Evolutionary conservation across 225 moss, liverwort and hornwort genomes (phyloP).

Genomic region (Pseudisothecium myosuroides): DNA sequence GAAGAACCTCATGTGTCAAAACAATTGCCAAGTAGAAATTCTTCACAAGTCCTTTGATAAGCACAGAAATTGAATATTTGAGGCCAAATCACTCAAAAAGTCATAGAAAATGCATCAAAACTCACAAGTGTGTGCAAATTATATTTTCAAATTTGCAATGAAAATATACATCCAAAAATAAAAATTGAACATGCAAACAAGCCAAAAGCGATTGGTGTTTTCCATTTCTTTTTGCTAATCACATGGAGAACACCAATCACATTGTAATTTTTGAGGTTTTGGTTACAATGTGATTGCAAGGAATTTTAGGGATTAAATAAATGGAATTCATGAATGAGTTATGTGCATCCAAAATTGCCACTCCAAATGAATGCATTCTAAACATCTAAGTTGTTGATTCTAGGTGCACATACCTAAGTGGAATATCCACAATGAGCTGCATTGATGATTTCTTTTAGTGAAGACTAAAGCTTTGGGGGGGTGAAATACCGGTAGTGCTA

Average conservation of each 20-base stretch:
- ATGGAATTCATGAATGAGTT: not conserved
- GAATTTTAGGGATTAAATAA: not conserved
- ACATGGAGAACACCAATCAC: no score
- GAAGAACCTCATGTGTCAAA: not conserved
- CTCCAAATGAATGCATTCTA: not conserved
- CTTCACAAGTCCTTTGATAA: not conserved
- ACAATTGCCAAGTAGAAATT: fast-evolving
- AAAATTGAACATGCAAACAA: fast-evolving
- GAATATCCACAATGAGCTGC: not conserved
- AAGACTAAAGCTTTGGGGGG: no score
- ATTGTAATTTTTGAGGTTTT: no score
- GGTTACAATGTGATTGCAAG: not conserved
- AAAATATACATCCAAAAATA: not conserved
- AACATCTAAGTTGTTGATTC: fast-evolving
- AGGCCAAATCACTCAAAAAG: not conserved
- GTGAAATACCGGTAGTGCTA: no score
- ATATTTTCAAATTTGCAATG: fast-evolving
- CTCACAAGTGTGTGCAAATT: fast-evolving
- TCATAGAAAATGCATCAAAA: not conserved
- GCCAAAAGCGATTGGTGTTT: no score
- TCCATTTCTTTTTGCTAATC: no score
- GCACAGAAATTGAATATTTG: no score
- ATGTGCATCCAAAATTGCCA: fast-evolving
- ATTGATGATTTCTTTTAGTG: not conserved
- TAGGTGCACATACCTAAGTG: fast-evolving